Evolutionary conservation across 2,329 filamentous ascomycete genomes (phyloP), one percentile per base, ranked within the genome.

Genomic region (Fusarium anguioides): DNA sequence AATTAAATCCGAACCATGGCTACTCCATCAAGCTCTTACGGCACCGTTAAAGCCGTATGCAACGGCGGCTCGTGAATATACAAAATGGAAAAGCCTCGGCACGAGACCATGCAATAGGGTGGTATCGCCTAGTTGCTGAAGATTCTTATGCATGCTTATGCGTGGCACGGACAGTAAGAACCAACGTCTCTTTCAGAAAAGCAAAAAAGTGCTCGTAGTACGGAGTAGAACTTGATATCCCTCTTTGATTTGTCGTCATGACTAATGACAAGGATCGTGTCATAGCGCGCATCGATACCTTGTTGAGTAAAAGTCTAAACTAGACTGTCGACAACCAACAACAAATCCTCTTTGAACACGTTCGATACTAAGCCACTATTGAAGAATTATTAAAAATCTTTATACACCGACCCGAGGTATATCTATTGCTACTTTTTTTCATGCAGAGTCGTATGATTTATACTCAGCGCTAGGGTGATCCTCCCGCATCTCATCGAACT

Each of bases 391-490:
- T 6, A 15, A 11, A 23, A 1, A 6, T 5, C 5, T 3, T 14
- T 29, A 1, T 29, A 1, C 7, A 27, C 23, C 35, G 27, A 41
- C 24, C 27, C 23, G 14, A 41, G 8, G n/a, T 12, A 10, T 17
- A 21, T 8, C n/a, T 27, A 29, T 12, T 12, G 5, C 7, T 21
- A 3, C 5, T 39, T 44, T 27, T 44, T 20, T 11, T 29, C 41
- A 24, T 40, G n/a, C 17, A 36, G 11, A 41, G 33, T 49, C 60
- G 33, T 42, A 41, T 35, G 57, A 62, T 50, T 44, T 26, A 41
- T 40, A 18, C 18, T 31, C 11, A 6, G 37, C 11, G 48, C 48
- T 40, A 62, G 24, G 26, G 17, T 39, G 31, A 51, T 44, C 37
- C 26, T 41, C 33, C 58, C 42, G 21, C 39, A 26, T 26, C 27